Evolutionary conservation across 176 grass and related monocot species (phyloP), one percentile per base, ranked within the genome.

Genomic region (Bromus sterilis): DNA sequence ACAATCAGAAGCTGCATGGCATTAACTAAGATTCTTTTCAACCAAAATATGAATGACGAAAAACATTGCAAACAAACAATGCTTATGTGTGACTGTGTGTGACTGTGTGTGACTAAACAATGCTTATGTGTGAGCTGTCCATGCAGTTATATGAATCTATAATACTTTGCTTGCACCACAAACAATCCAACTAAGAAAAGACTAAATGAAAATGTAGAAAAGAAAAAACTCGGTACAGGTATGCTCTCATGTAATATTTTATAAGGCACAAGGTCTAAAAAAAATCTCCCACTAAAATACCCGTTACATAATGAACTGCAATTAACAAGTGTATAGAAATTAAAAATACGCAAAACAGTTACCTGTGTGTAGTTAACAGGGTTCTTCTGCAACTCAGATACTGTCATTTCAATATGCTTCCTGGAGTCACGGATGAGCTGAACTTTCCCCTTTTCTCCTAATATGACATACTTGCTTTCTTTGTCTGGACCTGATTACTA

Each of bases 401-500:
- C 12, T 32, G 74, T 86, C 84, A 98, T 66, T 76, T 87, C 88
- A 84, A 98, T 98, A 73, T 41, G 89, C 2, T 30, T 44, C 74
- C 40, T 98, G 30, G 88, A 98, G 80, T 94, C 95, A 67, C 95
- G 92, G 37, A 94, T 16, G 74, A 98, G 59, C 73, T 94, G 92
- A 87, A 93, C 95, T 79, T 94, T 98, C 11, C 95, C 95, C 33
- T 98, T 98, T 82, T 98, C 95, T 83, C 95, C 95, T 80, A 98
- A 77, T 83, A 98, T 62, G 48, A 98, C 88, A 84, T 82, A 98
- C 80, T 94, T 94, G 11, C 81, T 93, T 80, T 93, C 90, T 77
- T 98, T 94, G 62, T 98, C 95, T 40, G 90, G 86, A 83, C 92
- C 95, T 97, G 86, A 84, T 56, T 53, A 59, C 25, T 72, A 53